These are phyloP conservation scores for Kluyveromyces dobzhanskii DNA, from an alignment of 805 yeast genomes.

Conservation along the genomic window DNA sequence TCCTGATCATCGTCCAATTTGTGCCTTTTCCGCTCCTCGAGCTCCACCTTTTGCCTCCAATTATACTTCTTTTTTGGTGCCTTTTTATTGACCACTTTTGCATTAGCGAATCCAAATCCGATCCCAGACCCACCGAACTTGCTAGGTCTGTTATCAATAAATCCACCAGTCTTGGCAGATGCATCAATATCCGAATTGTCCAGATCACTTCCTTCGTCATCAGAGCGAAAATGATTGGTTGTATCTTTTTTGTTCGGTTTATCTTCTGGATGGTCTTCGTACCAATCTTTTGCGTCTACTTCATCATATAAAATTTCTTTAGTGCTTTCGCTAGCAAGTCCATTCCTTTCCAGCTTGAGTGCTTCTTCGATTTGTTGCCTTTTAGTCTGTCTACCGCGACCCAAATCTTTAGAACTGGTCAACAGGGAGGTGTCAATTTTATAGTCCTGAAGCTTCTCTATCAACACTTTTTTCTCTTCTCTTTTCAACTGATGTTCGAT, in stretches of 20 bases:
- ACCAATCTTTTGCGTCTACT: constrained; percentile 57
- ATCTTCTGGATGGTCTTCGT: constrained; percentile 26
- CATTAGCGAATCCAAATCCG: constrained; percentile 61
- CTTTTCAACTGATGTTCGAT: constrained; percentile 83
- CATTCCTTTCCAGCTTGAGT: constrained; percentile 58
- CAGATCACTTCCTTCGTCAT: constrained; percentile 13
- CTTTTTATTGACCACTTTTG: constrained; percentile 34
- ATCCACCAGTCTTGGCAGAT: constrained; percentile 28
- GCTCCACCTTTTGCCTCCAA: constrained; percentile 58
- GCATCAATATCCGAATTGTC: constrained; percentile 18
- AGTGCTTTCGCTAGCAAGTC: constrained; percentile 54
- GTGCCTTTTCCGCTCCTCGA: constrained; percentile 36
- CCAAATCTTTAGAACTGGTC: constrained; percentile 69
- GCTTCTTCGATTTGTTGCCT: constrained; percentile 71
- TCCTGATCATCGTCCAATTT: constrained; percentile 54
- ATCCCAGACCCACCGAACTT: constrained; percentile 52
- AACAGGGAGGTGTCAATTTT: constrained; percentile 61
- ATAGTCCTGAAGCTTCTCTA: constrained; percentile 59
- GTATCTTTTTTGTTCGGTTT: neutral
- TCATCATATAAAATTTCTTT: constrained; percentile 62
- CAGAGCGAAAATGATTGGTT: constrained; percentile 5
- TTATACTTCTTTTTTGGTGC: constrained; percentile 49
- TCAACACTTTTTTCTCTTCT: constrained; percentile 74
- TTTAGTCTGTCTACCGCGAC: constrained; percentile 62
- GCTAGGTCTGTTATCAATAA: constrained; percentile 65